Percentiles rank a stretch among this genome's conserved stretches.
phyloP scores from a whole-genome alignment of 768 basidiomycete genomes.

The Rhodotorula kratochvilovae region DNA sequence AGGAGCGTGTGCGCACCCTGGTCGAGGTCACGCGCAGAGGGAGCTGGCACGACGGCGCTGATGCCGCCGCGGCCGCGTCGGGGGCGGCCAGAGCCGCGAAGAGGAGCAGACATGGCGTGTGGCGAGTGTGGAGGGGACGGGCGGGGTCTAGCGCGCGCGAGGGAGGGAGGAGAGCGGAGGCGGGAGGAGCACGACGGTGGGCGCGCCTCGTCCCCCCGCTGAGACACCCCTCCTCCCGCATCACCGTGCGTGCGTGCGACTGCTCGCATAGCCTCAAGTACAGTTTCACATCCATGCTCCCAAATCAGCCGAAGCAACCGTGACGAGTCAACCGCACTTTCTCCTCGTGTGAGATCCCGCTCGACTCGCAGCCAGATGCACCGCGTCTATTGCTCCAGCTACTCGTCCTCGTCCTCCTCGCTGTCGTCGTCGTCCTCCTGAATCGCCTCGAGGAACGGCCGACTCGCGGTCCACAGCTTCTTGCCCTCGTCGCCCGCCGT shows the following conservation, averaged over 20 bases:
- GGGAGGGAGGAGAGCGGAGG: background rate
- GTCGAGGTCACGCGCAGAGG: slow-evolving; percentile 8
- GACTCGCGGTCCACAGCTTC: slow-evolving; percentile 47
- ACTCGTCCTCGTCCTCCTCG: slow-evolving; percentile 30
- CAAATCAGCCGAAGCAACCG: no score
- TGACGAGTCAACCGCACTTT: no score
- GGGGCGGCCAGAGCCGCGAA: slow-evolving; percentile 26
- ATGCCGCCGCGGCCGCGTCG: slow-evolving; percentile 23
- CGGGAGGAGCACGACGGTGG: background rate
- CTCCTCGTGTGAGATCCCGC: no score
- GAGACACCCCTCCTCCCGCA: background rate
- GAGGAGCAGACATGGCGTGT: slow-evolving; percentile 11
- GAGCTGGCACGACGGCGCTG: slow-evolving; percentile 10
- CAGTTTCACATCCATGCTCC: no score
- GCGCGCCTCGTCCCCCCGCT: background rate
- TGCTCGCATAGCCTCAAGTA: no score
- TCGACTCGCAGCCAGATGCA: background rate
- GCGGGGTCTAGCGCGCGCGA: background rate
- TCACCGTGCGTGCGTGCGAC: no score
- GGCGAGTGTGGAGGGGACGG: background rate
- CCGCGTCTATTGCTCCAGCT: background rate
- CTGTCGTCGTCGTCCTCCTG: slow-evolving; percentile 54
- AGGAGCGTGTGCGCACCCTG: background rate
- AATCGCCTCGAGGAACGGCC: slow-evolving; percentile 76
- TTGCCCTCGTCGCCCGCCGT: slow-evolving; percentile 61